These are phyloP conservation scores for Bassia scoparia DNA, from an alignment of 148 eudicot species.

Conservation along the genomic window DNA sequence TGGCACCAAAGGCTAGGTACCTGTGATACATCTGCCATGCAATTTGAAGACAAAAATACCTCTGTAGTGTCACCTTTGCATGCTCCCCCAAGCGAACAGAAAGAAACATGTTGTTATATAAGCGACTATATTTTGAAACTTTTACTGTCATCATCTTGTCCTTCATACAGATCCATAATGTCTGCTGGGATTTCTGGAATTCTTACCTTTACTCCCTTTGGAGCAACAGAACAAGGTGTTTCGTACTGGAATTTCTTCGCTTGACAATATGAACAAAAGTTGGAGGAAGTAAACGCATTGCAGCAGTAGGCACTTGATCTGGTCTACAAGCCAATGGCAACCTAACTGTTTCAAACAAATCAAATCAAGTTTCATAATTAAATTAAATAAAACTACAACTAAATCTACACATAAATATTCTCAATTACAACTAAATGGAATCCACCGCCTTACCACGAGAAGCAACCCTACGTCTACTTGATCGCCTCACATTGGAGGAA, in stretches of 20 bases:
- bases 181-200: not conserved
- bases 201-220: not conserved
- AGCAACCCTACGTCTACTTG: too few relatives aligned
- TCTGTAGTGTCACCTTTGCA: not conserved
- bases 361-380: too few relatives aligned
- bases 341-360: too few relatives aligned
- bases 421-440: too few relatives aligned
- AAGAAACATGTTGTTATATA: constrained; percentile 15
- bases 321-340: too few relatives aligned
- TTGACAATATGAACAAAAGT: not conserved
- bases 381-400: too few relatives aligned
- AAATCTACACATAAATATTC: too few relatives aligned
- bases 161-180: not conserved
- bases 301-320: too few relatives aligned
- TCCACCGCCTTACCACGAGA: too few relatives aligned
- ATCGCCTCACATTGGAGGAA: too few relatives aligned
- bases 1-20: constrained; percentile 3
- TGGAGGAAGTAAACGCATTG: not conserved
- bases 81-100: not conserved
- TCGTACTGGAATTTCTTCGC: constrained; percentile 1
- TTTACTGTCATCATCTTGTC: not conserved
- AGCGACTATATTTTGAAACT: not conserved
- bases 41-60: constrained; percentile 9
- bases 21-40: constrained; percentile 1
- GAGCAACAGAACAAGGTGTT: not conserved